Conservation (phyloP, 441 rosid species). For the Jatropha podagrica region DNA sequence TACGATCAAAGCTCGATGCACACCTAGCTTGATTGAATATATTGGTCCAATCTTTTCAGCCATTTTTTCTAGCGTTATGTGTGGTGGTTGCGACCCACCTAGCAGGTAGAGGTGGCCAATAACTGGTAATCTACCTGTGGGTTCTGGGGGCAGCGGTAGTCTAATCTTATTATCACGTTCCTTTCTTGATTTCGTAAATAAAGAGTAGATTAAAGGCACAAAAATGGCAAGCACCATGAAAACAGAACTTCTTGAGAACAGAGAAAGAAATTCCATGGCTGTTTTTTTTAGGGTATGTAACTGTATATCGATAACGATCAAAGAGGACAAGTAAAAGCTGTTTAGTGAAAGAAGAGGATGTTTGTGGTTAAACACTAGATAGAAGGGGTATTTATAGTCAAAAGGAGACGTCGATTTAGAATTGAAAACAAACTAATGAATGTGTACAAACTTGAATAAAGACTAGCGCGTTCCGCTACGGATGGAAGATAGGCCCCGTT, state of each 20-base stretch:
- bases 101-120: constrained; percentile 42
- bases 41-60: constrained; percentile 41
- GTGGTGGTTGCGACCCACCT: constrained; percentile 18
- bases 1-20: constrained; percentile 27
- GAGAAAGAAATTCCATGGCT: background rate
- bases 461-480: too few relatives aligned
- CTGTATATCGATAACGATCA: too few relatives aligned
- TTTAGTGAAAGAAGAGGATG: too few relatives aligned
- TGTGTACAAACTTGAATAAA: too few relatives aligned
- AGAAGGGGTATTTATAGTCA: too few relatives aligned
- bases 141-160: constrained; percentile 12
- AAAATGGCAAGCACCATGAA: too few relatives aligned
- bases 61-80: constrained; percentile 27
- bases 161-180: background rate
- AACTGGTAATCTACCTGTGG: constrained; percentile 35
- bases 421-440: too few relatives aligned
- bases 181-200: background rate
- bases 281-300: too few relatives aligned
- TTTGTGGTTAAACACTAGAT: too few relatives aligned
- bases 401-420: too few relatives aligned
- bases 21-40: constrained; percentile 32
- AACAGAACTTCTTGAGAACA: background rate
- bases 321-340: too few relatives aligned
- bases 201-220: background rate
- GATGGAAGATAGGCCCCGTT: background rate